A percentile compares a stretch with the other conserved stretches of the same genome.
Evolutionary conservation across 1,284 basidiomycete genomes (phyloP).

Genomic region (Bjerkandera adusta): DNA sequence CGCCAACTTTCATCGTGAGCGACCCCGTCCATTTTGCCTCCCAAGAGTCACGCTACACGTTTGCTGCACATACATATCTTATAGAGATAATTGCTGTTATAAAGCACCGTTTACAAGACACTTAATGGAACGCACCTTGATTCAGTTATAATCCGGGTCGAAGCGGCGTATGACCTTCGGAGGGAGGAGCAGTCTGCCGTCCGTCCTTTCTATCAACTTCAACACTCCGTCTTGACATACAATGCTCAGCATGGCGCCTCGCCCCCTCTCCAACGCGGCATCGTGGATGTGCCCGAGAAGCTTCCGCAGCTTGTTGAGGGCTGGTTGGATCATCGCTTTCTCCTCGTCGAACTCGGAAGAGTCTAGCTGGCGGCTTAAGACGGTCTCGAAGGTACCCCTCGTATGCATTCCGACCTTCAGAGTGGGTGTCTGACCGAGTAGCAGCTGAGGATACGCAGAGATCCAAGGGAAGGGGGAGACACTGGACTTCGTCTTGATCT

Average conservation of each 20-base stretch:
- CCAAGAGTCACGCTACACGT: too few species aligned
- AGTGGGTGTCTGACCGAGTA: slow-evolving; percentile 38
- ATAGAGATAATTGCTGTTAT: too few species aligned
- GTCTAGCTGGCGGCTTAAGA: slow-evolving; percentile 4
- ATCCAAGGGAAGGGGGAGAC: not conserved
- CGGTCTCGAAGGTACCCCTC: slow-evolving; percentile 27
- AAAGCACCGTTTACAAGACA: too few species aligned
- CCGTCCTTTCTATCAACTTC: too few species aligned
- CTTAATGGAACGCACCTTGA: too few species aligned
- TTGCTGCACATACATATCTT: too few species aligned
- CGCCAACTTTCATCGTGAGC: too few species aligned
- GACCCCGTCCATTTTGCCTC: too few species aligned
- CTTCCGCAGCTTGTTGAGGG: slow-evolving; percentile 14
- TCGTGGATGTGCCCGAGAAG: slow-evolving; percentile 11
- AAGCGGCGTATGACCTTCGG: too few species aligned
- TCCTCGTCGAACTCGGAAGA: slow-evolving; percentile 2
- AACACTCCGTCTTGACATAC: too few species aligned
- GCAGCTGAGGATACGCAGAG: slow-evolving; percentile 37
- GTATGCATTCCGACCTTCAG: slow-evolving; percentile 36
- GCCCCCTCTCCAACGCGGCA: not conserved
- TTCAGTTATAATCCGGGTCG: too few species aligned
- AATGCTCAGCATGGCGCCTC: not conserved
- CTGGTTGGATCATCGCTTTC: slow-evolving; percentile 3
- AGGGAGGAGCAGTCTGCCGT: too few species aligned
- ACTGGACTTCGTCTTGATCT: slow-evolving; percentile 30